Percentiles rank a stretch among this genome's conserved stretches.
phyloP scores from a whole-genome alignment of 768 basidiomycete genomes.

The Pleurotus cornucopiae region DNA sequence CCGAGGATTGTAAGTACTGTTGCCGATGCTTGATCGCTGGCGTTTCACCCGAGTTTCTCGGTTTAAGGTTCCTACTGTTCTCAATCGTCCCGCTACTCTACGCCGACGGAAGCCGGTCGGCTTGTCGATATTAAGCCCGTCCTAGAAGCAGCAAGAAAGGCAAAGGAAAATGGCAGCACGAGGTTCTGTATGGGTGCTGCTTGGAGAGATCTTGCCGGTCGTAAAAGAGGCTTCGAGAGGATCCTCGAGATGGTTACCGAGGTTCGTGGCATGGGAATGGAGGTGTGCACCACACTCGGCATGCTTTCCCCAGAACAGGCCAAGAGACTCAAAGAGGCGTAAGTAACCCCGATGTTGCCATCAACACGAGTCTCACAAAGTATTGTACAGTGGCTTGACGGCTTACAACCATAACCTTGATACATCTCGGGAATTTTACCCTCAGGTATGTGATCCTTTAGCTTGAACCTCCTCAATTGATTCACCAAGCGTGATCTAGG shows the following conservation, averaged over 20 bases:
- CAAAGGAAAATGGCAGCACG: slow-evolving; percentile 95
- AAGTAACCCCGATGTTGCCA: slow-evolving; percentile 22
- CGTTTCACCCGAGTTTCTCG: slow-evolving; percentile 7
- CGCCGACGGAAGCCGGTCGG: slow-evolving; percentile 83
- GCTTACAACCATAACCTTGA: slow-evolving; percentile 99
- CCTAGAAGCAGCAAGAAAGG: slow-evolving; percentile 85
- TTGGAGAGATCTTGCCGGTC: slow-evolving; percentile 91
- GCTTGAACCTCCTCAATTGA: not conserved
- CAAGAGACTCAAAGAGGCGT: slow-evolving; percentile 88
- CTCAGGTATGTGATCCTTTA: slow-evolving; percentile 49
- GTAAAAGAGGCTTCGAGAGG: slow-evolving; percentile 89
- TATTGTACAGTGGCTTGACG: slow-evolving; percentile 67
- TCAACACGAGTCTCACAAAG: slow-evolving; percentile 10
- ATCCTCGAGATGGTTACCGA: slow-evolving; percentile 91
- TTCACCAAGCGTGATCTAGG: slow-evolving; percentile 39
- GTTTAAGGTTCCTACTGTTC: slow-evolving; percentile 90
- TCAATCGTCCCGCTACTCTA: slow-evolving; percentile 91
- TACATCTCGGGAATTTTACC: slow-evolving; percentile 96
- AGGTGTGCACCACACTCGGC: slow-evolving; percentile 97
- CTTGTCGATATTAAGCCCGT: slow-evolving; percentile 90
- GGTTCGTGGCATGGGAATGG: slow-evolving; percentile 95
- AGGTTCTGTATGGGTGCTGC: slow-evolving; percentile 99
- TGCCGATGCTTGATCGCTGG: not conserved
- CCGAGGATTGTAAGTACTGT: slow-evolving; percentile 79
- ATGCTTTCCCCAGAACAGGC: slow-evolving; percentile 97